Evolutionary conservation across 1,284 basidiomycete species (phyloP), one percentile per base, ranked within the genome.

Genomic region (Cutaneotrichosporon sp.): DNA sequence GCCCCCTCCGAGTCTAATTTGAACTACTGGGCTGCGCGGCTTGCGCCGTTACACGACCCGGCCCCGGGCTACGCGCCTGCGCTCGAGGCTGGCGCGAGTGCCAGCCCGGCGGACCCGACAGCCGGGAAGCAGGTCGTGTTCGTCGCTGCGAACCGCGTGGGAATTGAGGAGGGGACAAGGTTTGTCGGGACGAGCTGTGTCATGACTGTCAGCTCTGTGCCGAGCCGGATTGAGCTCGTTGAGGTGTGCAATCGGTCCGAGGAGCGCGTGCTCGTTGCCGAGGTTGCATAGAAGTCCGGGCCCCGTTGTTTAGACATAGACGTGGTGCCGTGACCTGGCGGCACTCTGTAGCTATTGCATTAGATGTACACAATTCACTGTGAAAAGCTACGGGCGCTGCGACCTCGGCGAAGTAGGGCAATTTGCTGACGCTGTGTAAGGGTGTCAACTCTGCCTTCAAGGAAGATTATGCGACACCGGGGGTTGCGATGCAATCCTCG

Each of bases 171-270:
- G 41, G 75, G 75, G 0, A 70, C 68, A 0, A 68, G 50, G n/a
- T 79, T 78, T 46, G 68, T 75, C 2, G 78, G 78, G 4, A 75
- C 75, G 4, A 75, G 72, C 33, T 73, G 71, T 37, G 70, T 75
- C 9, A 70, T 78, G 63, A 64, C 65, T 7, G 55, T 79, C 3
- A 65, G 67, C 1, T 62, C 65, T 0, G 45, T 57, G 20, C 71
- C 74, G 11, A 65, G 65, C 8, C 54, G 65, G 34, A 72, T 76
- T 38, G 74, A 76, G 52, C 59, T 76, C 33, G 66, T 75, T 16
- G 75, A 75, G 52, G 66, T 65, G 31, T 71, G 72, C 49, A 72
- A 65, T 31, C 61, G 65, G 12, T 64, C 64, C 25, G 74, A 76
- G 52, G 74, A 76, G 59, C 60, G 69, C 25, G 67, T 76, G 11